Evolutionary conservation across 2,329 filamentous ascomycete genomes (phyloP).

Genomic region (Blastomyces silverae): DNA sequence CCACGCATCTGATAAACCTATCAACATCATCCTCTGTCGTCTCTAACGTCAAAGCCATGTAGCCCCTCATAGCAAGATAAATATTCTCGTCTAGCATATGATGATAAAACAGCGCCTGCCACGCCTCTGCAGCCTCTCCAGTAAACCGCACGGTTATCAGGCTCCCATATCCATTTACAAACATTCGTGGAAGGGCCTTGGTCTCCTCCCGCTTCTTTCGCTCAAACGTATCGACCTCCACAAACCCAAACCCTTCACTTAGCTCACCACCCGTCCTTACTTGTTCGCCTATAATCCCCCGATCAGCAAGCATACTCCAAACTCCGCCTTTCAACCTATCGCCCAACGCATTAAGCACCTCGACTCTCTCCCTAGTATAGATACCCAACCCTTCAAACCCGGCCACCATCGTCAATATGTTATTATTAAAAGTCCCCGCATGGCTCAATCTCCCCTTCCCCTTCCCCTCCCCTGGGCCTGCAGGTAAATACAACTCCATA

Average conservation of each 20-base stretch:
- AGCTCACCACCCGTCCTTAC: neutral
- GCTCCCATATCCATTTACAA: constrained; percentile 30
- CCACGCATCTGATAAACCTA: constrained; percentile 10
- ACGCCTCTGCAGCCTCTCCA: constrained; percentile 19
- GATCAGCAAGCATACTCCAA: constrained; percentile 18
- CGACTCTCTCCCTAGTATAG: constrained; percentile 22
- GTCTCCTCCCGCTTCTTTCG: constrained; percentile 11
- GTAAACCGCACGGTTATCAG: constrained; percentile 29
- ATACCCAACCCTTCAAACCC: constrained; percentile 40
- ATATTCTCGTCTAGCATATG: constrained; percentile 28
- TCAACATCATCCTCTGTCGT: constrained; percentile 19
- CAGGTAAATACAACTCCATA: constrained; percentile 53
- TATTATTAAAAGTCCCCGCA: constrained; percentile 64
- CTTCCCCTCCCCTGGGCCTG: constrained; percentile 19
- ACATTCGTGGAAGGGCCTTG: constrained; percentile 24
- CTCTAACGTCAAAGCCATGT: constrained; percentile 29
- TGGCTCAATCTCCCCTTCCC: constrained; percentile 42
- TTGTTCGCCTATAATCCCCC: neutral
- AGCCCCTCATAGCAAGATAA: constrained; percentile 29
- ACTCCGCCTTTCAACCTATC: constrained; percentile 24
- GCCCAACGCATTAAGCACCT: constrained; percentile 27
- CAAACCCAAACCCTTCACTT: neutral
- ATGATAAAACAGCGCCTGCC: constrained; percentile 28
- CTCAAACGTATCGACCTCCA: constrained; percentile 12
- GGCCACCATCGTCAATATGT: constrained; percentile 54